Base-by-base conservation (phyloP, 257 asterid genomes). In the Nicotiana undulata region DNA sequence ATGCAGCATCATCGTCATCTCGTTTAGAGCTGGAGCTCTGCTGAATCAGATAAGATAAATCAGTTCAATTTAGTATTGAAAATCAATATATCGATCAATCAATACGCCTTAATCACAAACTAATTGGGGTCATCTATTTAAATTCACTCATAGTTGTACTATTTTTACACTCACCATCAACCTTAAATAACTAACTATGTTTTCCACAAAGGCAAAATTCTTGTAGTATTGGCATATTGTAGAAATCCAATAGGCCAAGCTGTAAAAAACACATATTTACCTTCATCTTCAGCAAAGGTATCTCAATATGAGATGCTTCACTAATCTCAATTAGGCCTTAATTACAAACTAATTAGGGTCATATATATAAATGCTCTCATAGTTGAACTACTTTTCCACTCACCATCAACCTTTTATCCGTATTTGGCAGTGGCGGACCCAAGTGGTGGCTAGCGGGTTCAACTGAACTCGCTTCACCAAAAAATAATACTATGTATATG, bases 251-350 rank as follows among this genome's bases (percentile, higher is more conserved):
- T 3, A 60, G 44, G 18, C 17, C 0, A 26, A 52, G 18, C 11
- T 8, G 56, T 37, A 31, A 22, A 40, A 20, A n/a, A 20, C 11
- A 58, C 18, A 37, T 17, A 8, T 28, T 55, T 68, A 92, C 97
- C 98, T 89, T 89, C 16, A 88, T 95, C 94, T 90, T 90, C 24
- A 93, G 83, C 82, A 93, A 88, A 79, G 97, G 97, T 85, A 85
- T 93, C 90, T 93, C 95, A 80, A 87, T 85, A 53, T 83, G 91
- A 77, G 90, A 83, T 26, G 90, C 88, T 64, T 88, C 92, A 81
- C 89, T 88, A 26, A 79, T 85, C 85, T 90, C 97, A 56, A 90
- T 40, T 72, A 72, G 40, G 78, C 9, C 1, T 46, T 6, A 8
- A 26, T 74, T 22, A 46, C 61, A 74, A 24, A 8, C 24, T 26